Percentiles rank a stretch among this genome's conserved stretches.
Conservation (phyloP, 345 rosid species). For the Brassica incana region DNA sequence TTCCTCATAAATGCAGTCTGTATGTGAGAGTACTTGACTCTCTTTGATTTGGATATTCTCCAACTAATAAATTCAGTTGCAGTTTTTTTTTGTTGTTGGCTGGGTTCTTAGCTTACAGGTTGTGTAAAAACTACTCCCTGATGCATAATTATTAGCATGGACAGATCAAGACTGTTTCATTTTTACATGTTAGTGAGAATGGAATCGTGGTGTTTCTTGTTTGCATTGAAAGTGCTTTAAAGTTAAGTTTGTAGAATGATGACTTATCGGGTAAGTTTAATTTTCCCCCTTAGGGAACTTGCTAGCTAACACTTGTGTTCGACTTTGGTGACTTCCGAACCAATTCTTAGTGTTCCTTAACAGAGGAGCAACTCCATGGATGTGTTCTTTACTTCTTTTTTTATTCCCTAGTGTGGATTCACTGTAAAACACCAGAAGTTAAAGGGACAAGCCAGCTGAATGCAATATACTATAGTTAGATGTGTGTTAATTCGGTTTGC, state of each 20-base stretch:
- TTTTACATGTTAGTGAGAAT: not conserved
- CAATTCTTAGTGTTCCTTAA: constrained; percentile 58
- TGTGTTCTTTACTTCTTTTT: constrained; percentile 38
- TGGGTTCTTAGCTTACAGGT: constrained; percentile 10
- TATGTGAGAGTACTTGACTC: constrained; percentile 14
- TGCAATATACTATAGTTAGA: constrained; percentile 11
- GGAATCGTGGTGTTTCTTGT: not conserved
- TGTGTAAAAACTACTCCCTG: constrained; percentile 12
- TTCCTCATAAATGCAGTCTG: constrained; percentile 6
- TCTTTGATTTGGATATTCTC: not conserved
- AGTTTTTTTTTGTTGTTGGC: not conserved
- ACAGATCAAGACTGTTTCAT: not conserved
- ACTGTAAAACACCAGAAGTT: constrained; percentile 42
- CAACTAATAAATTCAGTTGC: constrained; percentile 12
- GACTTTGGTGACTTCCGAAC: constrained; percentile 26
- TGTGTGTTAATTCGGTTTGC: not conserved
- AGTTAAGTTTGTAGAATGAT: constrained; percentile 36
- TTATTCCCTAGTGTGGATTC: constrained; percentile 15
- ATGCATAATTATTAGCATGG: not conserved
- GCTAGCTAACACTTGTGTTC: constrained; percentile 12
- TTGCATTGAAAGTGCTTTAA: not conserved
- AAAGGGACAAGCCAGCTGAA: constrained; percentile 61
- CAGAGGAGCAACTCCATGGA: constrained; percentile 46
- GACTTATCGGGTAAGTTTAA: constrained; percentile 21
- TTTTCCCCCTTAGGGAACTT: not conserved